phyloP scores from a whole-genome alignment of 352 stramenopile genomes.

The Aphanomyces stellatus region DNA sequence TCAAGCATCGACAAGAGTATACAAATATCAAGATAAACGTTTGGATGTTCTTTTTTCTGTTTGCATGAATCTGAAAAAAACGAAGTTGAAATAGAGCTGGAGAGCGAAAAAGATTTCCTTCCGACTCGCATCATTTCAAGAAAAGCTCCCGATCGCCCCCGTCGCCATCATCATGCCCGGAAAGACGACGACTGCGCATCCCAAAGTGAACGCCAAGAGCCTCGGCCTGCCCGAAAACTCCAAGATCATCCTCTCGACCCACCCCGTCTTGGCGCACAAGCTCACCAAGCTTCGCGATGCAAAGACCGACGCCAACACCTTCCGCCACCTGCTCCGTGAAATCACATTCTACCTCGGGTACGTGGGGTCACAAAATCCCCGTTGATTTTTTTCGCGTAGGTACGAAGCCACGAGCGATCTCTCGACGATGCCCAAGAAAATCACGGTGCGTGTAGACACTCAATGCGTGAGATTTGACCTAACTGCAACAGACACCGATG shows the following conservation, averaged over 20 bases:
- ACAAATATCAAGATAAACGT: no score
- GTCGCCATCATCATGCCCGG: not conserved
- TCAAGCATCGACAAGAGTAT: no score
- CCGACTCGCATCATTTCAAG: not conserved
- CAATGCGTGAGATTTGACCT: not conserved
- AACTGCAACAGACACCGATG: constrained; percentile 47
- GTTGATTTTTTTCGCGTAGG: constrained; percentile 28
- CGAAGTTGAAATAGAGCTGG: not conserved
- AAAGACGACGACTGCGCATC: not conserved
- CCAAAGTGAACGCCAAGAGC: constrained; percentile 36
- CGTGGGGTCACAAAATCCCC: no score
- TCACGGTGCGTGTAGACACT: constrained; percentile 49
- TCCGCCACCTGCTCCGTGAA: constrained; percentile 93
- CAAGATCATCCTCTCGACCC: constrained; percentile 78
- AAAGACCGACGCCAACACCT: constrained; percentile 86
- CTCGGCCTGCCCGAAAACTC: constrained; percentile 40
- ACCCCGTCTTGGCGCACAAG: constrained; percentile 93
- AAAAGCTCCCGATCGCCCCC: not conserved
- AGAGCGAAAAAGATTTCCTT: constrained; percentile 11
- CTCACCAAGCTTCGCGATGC: constrained; percentile 95
- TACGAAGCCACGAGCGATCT: constrained; percentile 77
- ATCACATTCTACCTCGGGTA: constrained; percentile 98
- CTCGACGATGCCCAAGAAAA: constrained; percentile 52
- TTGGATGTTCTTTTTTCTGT: no score
- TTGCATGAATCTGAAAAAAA: no score